Conservation (phyloP, 768 basidiomycete species). For the Serendipita sp. region DNA sequence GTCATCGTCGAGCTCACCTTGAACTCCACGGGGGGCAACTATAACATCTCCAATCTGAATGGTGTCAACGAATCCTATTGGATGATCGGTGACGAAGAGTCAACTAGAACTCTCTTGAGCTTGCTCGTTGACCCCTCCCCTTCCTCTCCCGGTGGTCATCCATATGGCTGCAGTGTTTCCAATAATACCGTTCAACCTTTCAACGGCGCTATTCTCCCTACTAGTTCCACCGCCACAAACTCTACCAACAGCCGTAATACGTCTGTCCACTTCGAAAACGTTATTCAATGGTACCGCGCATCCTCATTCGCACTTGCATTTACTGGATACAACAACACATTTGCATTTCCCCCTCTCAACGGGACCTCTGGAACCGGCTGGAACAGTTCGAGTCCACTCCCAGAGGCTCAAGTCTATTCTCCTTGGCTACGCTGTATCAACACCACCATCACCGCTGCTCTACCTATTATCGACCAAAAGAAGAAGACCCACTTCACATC, state of each 20-base stretch:
- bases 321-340: constrained; percentile 10
- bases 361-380: neutral
- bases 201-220: neutral
- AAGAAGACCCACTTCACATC: too few species aligned
- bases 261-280: constrained; percentile 2
- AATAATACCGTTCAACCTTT: neutral
- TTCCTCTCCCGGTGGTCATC: too few species aligned
- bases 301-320: constrained; percentile 8
- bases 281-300: constrained; percentile 11
- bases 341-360: neutral
- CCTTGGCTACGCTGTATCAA: constrained; percentile 43
- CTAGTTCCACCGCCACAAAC: too few species aligned
- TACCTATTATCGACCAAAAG: constrained; percentile 34
- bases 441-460: constrained; percentile 39
- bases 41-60: neutral
- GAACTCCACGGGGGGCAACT: neutral
- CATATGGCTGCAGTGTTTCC: neutral
- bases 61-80: neutral
- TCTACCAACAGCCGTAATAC: too few species aligned
- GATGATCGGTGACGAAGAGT: neutral
- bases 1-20: neutral
- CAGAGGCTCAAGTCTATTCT: constrained; percentile 21
- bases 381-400: constrained; percentile 25
- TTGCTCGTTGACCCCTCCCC: neutral
- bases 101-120: neutral